Base-by-base conservation (phyloP, 2,329 filamentous ascomycete species). In the Fusarium torreyae region DNA sequence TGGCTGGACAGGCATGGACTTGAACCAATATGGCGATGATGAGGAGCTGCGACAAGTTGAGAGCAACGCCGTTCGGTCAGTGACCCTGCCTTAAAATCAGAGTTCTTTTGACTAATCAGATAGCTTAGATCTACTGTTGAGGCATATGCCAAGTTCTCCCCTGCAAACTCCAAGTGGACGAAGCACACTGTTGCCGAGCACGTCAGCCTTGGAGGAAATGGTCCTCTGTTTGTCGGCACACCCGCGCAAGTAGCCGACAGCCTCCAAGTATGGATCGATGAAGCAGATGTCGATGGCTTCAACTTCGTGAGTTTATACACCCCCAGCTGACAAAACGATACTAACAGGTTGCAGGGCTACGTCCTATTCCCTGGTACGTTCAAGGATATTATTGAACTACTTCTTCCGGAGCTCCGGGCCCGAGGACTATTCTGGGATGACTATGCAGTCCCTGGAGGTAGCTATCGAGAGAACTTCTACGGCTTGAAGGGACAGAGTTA, bases 221-320 rank as follows among this genome's bases (percentile, higher is more conserved):
- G 90, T 0, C 87, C 89, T 0, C 84, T 89, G 0, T 77, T 89
- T 4, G 88, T 93, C 0, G 91, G 91, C 0, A 92, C 89, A 0
- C 81, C 91, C 0, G 77, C 83, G 17, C 86, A 88, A 68, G 89
- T 93, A 2, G 91, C 89, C 0, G 90, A 93, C 74, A 84, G 86
- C 43, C 82, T 94, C 57, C 89, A 93, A 77, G 78, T 82, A 1
- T 93, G 91, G 91, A 82, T 92, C 0, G 74, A 81, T 7, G 90
- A 92, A 75, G 90, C 89, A 0, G 91, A 92, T 68, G 86, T 93
- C 1, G 91, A 93, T 74, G 91, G 91, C 0, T 94, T 94, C 78
- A 94, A 94, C 74, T 85, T 93, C 76, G 89, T 89, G 75, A 80
- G 86, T 77, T 4, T 11, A 40, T 6, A 26, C 13, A n/a, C 20